Base-by-base conservation (phyloP, 371 early-diverging fungal species). In the Mucor irregularis region DNA sequence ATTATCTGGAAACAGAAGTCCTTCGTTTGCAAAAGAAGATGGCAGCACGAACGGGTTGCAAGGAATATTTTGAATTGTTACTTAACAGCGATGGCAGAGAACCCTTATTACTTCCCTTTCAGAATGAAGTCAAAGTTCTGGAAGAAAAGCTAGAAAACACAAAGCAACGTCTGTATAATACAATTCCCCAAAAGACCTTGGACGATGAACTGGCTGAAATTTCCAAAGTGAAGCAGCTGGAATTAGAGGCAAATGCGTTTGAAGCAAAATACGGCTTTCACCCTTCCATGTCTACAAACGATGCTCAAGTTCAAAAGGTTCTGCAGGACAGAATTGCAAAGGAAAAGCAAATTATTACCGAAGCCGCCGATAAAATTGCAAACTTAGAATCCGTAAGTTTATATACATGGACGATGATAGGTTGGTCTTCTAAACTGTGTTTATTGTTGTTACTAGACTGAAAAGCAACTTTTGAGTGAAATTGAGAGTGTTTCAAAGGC, bases 401-500 rank as follows among this genome's bases (percentile, higher is more conserved):
- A 1, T 1, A 17, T 31, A 48, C 1, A 62, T 66, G 52, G 39
- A 17, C 22, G 54, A 49, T 22, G 28, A 6, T 24, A 24, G 38
- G 37, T 10, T 14, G 11, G 28, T 4, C 53, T 22, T 16, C 17
- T 34, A 35, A 13, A 22, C 29, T 9, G 17, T 16, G 13, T 11
- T 17, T 33, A 4, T 21, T 21, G 17, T 25, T 10, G 24, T n/a
- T n/a, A n/a, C n/a, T 53, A 72, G 72, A 71, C 67, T 26, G 85
- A 85, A 49, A 65, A 78, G 28, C 82, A 84, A 56, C 70, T 95
- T 24, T 57, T 86, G 66, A 74, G 74, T 29, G 92, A 94, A 71
- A 84, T 96, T 37, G 92, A 96, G 48, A 85, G 80, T 14, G 85
- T 91, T 16, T 85, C 86, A n/a, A 80, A 84, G 51, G 90, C 89